Evolutionary conservation across 768 basidiomycete genomes (phyloP).

Genomic region (Hemileccinum impolitum): DNA sequence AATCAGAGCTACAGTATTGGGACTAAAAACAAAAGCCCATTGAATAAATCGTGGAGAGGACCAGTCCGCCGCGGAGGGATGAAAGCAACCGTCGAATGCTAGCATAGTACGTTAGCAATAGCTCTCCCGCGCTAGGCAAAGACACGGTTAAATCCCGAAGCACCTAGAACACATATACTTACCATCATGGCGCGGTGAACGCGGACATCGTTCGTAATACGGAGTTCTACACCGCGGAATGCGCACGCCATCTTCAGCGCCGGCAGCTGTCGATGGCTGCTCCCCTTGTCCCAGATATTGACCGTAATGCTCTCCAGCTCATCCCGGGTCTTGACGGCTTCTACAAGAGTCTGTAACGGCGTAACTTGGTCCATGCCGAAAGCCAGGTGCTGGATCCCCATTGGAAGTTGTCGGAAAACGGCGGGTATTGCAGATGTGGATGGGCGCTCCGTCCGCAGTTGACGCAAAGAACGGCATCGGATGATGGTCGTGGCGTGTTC

Average conservation of each 20-base stretch:
- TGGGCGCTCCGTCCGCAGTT: constrained; percentile 56
- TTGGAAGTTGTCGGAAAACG: constrained; percentile 48
- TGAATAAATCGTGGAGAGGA: neutral
- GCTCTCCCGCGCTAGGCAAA: constrained; percentile 21
- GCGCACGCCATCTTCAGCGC: constrained; percentile 64
- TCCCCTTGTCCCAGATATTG: constrained; percentile 51
- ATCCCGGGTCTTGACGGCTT: constrained; percentile 45
- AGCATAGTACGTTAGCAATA: constrained; percentile 12
- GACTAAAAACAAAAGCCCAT: constrained; percentile 8
- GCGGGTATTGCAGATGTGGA: constrained; percentile 36
- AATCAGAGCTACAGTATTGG: constrained; percentile 17
- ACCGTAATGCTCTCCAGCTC: constrained; percentile 49
- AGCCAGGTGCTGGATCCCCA: constrained; percentile 52
- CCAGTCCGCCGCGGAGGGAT: no score
- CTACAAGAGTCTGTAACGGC: constrained; percentile 50
- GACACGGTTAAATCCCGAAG: constrained; percentile 13
- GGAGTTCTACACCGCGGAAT: constrained; percentile 53
- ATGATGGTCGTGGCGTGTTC: constrained; percentile 46
- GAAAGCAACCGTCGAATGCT: constrained; percentile 4
- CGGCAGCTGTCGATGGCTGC: constrained; percentile 47
- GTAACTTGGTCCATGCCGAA: constrained; percentile 59
- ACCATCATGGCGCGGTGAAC: constrained; percentile 52
- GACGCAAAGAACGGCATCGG: constrained; percentile 48
- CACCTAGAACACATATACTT: constrained; percentile 26
- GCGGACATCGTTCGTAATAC: constrained; percentile 47